Evolutionary conservation across 345 rosid species (phyloP).

Genomic region (Eucalyptus pauciflora): DNA sequence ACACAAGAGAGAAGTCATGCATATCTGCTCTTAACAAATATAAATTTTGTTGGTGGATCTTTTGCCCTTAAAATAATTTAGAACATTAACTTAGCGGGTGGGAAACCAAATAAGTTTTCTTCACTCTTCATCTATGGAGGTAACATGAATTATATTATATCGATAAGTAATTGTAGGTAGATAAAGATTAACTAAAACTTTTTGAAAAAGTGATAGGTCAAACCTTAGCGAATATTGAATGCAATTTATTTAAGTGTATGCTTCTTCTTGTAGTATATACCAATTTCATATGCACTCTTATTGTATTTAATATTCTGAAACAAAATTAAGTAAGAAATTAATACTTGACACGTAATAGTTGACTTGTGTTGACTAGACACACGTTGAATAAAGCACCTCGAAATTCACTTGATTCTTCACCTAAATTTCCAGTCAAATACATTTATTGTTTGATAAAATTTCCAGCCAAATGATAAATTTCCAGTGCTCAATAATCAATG

Average conservation of each 20-base stretch:
- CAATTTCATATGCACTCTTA: fast-evolving
- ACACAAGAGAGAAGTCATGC: neutral
- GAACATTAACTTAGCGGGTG: neutral
- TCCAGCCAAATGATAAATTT: no score
- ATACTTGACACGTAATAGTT: fast-evolving
- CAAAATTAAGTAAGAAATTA: neutral
- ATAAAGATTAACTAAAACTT: neutral
- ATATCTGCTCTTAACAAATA: neutral
- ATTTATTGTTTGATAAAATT: neutral
- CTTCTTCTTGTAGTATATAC: neutral
- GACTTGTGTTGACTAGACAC: neutral
- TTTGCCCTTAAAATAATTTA: neutral
- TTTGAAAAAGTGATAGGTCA: neutral
- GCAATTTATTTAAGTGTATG: neutral
- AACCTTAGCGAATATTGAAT: neutral
- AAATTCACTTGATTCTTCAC: no score
- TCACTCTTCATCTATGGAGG: neutral
- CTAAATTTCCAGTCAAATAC: neutral
- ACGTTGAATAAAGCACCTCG: neutral
- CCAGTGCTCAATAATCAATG: neutral
- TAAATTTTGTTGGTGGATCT: neutral
- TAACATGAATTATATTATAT: neutral
- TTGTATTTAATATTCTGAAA: neutral
- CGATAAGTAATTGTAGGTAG: neutral
- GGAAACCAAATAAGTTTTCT: neutral